Evolutionary conservation across 2,329 filamentous ascomycete species (phyloP).

Genomic region (Sarocladiaceae sp.): DNA sequence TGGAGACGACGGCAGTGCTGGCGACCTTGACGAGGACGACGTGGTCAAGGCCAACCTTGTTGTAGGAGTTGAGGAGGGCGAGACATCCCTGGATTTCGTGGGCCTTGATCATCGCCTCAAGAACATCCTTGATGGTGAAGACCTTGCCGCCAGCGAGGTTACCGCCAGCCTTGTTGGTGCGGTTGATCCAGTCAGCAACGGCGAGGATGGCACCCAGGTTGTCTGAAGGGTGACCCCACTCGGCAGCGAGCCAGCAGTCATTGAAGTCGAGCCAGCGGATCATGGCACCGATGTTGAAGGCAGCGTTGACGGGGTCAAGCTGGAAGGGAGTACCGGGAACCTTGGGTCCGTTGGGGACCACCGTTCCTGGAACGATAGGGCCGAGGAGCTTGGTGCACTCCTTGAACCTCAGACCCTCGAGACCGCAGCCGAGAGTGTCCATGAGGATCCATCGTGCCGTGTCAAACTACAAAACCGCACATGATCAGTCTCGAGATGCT

Average conservation of each 20-base stretch:
- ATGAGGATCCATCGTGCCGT: conserved; percentile 95
- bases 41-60: conserved; percentile 97
- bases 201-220: conserved; percentile 96
- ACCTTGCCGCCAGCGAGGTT: conserved; percentile 85
- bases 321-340: conserved; percentile 90
- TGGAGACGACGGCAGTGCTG: conserved; percentile 86
- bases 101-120: conserved; percentile 98
- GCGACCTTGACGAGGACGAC: conserved; percentile 98
- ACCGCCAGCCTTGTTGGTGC: conserved; percentile 68
- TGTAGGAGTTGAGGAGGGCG: conserved; percentile 95
- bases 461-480: conserved; percentile 60
- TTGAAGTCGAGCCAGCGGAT: conserved; percentile 99
- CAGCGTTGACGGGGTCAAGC: conserved; percentile 89
- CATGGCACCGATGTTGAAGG: conserved; percentile 98
- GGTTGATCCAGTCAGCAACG: conserved; percentile 94
- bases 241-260: conserved; percentile 97
- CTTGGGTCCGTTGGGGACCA: conserved; percentile 85
- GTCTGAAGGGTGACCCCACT: conserved; percentile 98
- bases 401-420: conserved; percentile 91
- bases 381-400: conserved; percentile 94
- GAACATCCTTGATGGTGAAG: conserved; percentile 81
- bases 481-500: not conserved
- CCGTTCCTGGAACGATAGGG: conserved; percentile 81
- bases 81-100: conserved; percentile 98
- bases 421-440: conserved; percentile 92